A percentile compares a stretch with the other conserved stretches of the same genome.
Evolutionary conservation across 306 rosid species (phyloP).

Genomic region (Gastrolobium villosum): DNA sequence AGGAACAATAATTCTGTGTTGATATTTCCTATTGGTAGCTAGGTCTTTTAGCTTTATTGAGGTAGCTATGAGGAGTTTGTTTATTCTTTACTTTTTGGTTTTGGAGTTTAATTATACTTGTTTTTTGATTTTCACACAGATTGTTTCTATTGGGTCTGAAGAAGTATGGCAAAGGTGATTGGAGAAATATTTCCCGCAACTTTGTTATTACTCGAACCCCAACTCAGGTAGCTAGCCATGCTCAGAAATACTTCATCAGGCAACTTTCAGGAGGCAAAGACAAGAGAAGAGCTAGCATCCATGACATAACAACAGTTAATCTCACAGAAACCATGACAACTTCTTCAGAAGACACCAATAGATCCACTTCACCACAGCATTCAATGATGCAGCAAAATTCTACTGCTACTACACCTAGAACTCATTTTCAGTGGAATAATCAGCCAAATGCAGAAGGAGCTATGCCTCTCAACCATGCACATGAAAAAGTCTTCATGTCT

Average conservation of each 20-base stretch:
- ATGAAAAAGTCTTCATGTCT: constrained; percentile 61
- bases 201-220: constrained; percentile 86
- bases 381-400: constrained; percentile 51
- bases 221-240: constrained; percentile 98
- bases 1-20: constrained; percentile 33
- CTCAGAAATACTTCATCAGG: constrained; percentile 94
- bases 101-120: constrained; percentile 12
- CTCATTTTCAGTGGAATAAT: constrained; percentile 73
- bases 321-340: constrained; percentile 62
- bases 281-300: constrained; percentile 95
- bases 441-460: constrained; percentile 59
- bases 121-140: constrained; percentile 54
- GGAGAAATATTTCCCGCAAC: constrained; percentile 94
- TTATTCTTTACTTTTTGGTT: neutral
- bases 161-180: constrained; percentile 94
- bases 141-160: constrained; percentile 86
- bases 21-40: constrained; percentile 4
- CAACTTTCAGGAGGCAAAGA: constrained; percentile 93
- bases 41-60: constrained; percentile 18
- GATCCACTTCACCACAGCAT: constrained; percentile 59
- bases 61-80: constrained; percentile 7
- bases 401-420: constrained; percentile 17
- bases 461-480: constrained; percentile 58
- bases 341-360: constrained; percentile 52
- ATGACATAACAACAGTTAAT: constrained; percentile 96